Evolutionary conservation across 768 basidiomycete genomes (phyloP), one percentile per base, ranked within the genome.

Genomic region (Amanita jacksonii): DNA sequence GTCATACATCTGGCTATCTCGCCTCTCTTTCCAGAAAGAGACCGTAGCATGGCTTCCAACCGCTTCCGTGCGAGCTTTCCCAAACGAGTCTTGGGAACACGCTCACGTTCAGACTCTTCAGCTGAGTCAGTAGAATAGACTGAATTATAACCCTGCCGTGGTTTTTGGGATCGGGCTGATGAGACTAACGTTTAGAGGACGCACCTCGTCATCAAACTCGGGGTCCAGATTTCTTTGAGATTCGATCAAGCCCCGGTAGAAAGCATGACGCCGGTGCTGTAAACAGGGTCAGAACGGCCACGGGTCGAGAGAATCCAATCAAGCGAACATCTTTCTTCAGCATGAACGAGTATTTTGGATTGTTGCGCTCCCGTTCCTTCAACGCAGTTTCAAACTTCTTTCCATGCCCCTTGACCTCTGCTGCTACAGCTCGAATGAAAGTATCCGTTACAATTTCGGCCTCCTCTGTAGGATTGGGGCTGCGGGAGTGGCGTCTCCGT

Each of bases 1-100:
- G 85, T 77, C 96, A 98, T 99, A 49, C 87, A 91, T 18, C 91
- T 73, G 24, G 90, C 96, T 30, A 98, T 79, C 61, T 93, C 90
- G 4, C 87, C 91, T 46, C 92, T 69, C 53, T 82, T 80, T 2
- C 92, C 92, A 5, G 81, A 81, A 54, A 98, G 65, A 5, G 78
- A 81, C 15, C 96, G 78, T 33, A 99, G 70, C 81, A 97, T 89
- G 2, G 81, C 78, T 62, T 96, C 89, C 53, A 98, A 93, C 43
- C 92, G 72, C 49, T 75, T 78, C 42, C 85, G 74, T 19, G 93
- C 88, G 18, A 88, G 63, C 55, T 71, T 79, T 3, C 91, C 91
- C 1, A 99, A 70, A 16, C 68, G 68, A 36, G 72, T 87, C 66
- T 87, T 94, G 30, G 79, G 76, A 2, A 70, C 71, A 13, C 79